Percentiles rank a stretch among this genome's conserved stretches.
These are phyloP conservation scores for Lactifluus volemus DNA, from an alignment of 768 basidiomycete species.

Conservation along the genomic window DNA sequence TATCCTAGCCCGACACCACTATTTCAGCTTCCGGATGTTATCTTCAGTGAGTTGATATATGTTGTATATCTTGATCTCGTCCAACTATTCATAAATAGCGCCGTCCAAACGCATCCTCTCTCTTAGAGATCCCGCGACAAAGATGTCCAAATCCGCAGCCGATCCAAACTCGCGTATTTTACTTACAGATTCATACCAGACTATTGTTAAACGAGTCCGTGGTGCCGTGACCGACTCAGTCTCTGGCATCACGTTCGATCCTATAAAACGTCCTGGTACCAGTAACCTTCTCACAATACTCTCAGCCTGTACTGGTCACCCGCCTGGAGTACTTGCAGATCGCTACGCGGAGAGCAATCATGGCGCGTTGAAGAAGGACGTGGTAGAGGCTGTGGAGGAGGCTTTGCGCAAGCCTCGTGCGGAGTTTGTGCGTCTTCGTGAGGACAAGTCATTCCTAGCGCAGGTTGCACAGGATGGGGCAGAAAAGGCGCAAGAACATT, in stretches of 20 bases:
- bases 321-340: slow-evolving; percentile 37
- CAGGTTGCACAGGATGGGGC: slow-evolving; percentile 59
- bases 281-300: slow-evolving; percentile 77
- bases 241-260: slow-evolving; percentile 71
- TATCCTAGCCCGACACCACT: slow-evolving; percentile 40
- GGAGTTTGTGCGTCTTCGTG: slow-evolving; percentile 57
- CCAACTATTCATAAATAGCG: slow-evolving; percentile 35
- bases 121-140: slow-evolving; percentile 72
- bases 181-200: slow-evolving; percentile 59
- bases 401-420: slow-evolving; percentile 55
- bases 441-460: slow-evolving; percentile 50
- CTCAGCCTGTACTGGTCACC: slow-evolving; percentile 54
- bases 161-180: slow-evolving; percentile 75
- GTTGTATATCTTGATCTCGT: not conserved
- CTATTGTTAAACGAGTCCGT: slow-evolving; percentile 65
- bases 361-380: slow-evolving; percentile 62
- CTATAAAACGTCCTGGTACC: slow-evolving; percentile 67
- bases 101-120: slow-evolving; percentile 77
- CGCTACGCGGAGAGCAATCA: slow-evolving; percentile 50
- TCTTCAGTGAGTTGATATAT: slow-evolving; percentile 53
- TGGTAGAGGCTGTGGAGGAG: slow-evolving; percentile 64
- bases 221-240: slow-evolving; percentile 81
- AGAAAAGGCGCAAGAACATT: slow-evolving; percentile 49
- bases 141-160: slow-evolving; percentile 94
- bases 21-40: slow-evolving; percentile 65